Evolutionary conservation across 2,329 filamentous ascomycete genomes (phyloP), one percentile per base, ranked within the genome.

Genomic region (Alternaria tenuissima): DNA sequence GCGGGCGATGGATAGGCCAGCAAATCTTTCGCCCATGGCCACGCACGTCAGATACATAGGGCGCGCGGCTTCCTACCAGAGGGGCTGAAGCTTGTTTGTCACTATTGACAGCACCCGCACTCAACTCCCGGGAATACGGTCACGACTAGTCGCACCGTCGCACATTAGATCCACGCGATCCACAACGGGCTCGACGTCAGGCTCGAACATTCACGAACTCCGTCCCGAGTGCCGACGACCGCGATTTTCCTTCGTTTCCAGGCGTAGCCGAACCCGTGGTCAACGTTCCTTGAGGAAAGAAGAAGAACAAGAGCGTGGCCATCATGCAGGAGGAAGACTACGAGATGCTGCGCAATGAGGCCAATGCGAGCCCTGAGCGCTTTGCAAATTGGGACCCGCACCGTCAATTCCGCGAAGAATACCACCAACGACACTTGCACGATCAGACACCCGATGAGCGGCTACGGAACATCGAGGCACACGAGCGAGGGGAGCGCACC

Each of bases 311-410:
- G n/a, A 38, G 14, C 16, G 24, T 5, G 41, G 55, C 58, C 44
- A 67, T 18, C 49, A 76, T 76, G 74, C 64, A 77, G 51, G 71
- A 77, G 36, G 67, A 73, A 60, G 74, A 77, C 55, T 69, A 70
- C 22, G 62, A 65, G 7, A 57, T 77, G 5, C 61, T 77, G 30
- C 67, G 72, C 54, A 72, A 66, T 34, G 67, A 76, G 57, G 72
- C 71, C 16, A 42, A 72, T 46, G 75, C 75, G 3, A 69, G 68
- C 30, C 74, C 72, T 2, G 52, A 61, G 36, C 52, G 68, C 42
- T 78, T 70, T 47, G 30, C 59, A n/a, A 51, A 67, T 57, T 78
- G 75, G 75, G 74, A 77, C 39, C 60, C 66, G n/a, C 53, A 74
- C 7, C 42, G 59, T 18, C 65, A 73, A 39, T 73, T 77, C 22